phyloP scores from a whole-genome alignment of 2,329 filamentous ascomycete species.

The Verticillium tricorpus region DNA sequence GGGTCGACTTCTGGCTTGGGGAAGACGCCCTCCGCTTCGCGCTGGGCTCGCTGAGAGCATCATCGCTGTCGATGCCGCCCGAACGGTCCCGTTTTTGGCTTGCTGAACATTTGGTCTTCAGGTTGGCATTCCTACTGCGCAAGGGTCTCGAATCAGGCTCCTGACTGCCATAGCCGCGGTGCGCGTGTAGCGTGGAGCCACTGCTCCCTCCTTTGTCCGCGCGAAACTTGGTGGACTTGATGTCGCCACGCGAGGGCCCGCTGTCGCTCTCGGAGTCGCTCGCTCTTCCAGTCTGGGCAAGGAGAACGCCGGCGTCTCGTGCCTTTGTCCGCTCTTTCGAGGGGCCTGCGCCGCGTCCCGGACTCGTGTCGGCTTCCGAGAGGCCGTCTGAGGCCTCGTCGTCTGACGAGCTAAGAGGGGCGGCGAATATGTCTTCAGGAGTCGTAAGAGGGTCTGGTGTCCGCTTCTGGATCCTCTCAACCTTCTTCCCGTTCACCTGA shows the following conservation, averaged over 20 bases:
- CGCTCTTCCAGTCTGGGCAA: not conserved
- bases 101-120: not conserved
- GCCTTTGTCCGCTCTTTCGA: not conserved
- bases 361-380: not conserved
- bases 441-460: not conserved
- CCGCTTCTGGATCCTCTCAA: not conserved
- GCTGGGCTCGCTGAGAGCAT: not conserved
- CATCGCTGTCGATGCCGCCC: not conserved
- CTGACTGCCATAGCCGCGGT: not conserved
- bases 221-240: conserved; percentile 28
- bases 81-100: not conserved
- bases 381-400: not conserved
- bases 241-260: conserved; percentile 20
- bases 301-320: not conserved
- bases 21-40: not conserved
- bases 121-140: not conserved
- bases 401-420: not conserved
- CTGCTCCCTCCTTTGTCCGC: not conserved
- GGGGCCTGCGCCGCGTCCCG: not conserved
- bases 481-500: not conserved
- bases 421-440: not conserved
- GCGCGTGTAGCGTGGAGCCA: not conserved
- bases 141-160: not conserved
- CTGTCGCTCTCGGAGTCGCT: conserved; percentile 13
- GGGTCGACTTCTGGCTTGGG: not conserved